Evolutionary conservation across 345 rosid species (phyloP), one percentile per base, ranked within the genome.

Genomic region (Aegle marmelos): DNA sequence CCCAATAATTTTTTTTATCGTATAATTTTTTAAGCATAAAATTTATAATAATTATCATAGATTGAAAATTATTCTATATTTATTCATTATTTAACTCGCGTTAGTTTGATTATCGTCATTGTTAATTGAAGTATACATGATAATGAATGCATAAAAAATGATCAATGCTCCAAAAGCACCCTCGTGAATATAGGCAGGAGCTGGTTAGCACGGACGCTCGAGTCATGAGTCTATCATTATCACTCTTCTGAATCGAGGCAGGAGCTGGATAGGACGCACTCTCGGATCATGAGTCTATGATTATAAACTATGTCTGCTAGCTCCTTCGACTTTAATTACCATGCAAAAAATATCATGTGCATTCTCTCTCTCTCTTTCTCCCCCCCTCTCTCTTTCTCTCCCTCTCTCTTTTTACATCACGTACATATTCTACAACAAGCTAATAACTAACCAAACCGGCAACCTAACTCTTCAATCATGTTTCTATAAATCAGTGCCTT

Each of bases 51-150:
- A 39, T 39, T 39, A 1, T 39, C 9, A 39, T 1, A 39, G 2
- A 0, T 39, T 39, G 11, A 1, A 0, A 0, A 39, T 9, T 39
- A 8, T 2, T 37, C 0, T 0, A 0, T 39, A 39, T 41, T 0
- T 14, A 41, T 41, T 41, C 4, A 41, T 41, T 41, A 41, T 41
- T 41, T 9, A 41, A 3, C 14, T 9, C 2, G 3, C 0, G 3
- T 41, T 41, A 41, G 1, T 41, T 41, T 41, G 0, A 0, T 2
- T 10, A 41, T 41, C 1, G 10, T 41, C 4, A 41, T 10, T 4
- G 2, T 41, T 41, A 1, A 41, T 11, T 41, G 48, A 41, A 41
- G 7, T 11, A 11, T 41, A 41, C 48, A 11, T 11, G 1, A 10
- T 1, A 41, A 41, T 41, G 16, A 3, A 8, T 41, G 48, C 10